Evolutionary conservation across 208 protist genomes (phyloP), one percentile per base, ranked within the genome.

Genomic region (Trypanosoma avium): DNA sequence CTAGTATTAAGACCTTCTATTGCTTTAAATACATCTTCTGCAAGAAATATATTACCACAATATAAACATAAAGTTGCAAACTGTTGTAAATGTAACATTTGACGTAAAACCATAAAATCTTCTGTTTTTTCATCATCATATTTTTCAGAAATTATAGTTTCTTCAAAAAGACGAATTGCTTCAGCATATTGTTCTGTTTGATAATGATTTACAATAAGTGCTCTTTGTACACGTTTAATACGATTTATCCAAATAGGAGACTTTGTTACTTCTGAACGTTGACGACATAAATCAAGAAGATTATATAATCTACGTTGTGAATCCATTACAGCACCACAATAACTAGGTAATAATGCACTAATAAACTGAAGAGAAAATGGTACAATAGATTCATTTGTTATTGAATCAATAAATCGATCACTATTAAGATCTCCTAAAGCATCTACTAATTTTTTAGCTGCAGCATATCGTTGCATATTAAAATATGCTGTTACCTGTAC

Each of bases 351-450:
- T 42, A 90, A 54, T 15, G 86, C 86, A 0, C 71, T 60, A 19
- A 92, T 49, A 68, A 93, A 82, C 12, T 77, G 77, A 27, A 95
- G 69, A 0, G 90, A 95, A 73, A 95, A 95, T 13, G 90, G 90
- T 17, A 77, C 87, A 27, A 91, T 62, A 61, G 75, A 86, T 56
- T 88, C 77, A 1, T 55, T 40, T 24, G 79, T 90, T 32, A 36
- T 53, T 4, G 82, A 75, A 57, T 88, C 63, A 1, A 73, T 57
- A 60, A 84, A 91, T 27, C 71, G 61, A 46, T 86, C 82, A 30
- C 77, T 71, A 32, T 87, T 77, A 24, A 95, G 56, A 54, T 90
- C 79, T 13, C 89, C 89, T 8, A 90, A 75, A 10, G 56, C 63
- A 32, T 87, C 80, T 17, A 95, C 50, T 5, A 93, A 42, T 49